Percentiles rank a stretch among this genome's conserved stretches.
Evolutionary conservation across 768 basidiomycete species (phyloP).

Genomic region (Russula emetica): DNA sequence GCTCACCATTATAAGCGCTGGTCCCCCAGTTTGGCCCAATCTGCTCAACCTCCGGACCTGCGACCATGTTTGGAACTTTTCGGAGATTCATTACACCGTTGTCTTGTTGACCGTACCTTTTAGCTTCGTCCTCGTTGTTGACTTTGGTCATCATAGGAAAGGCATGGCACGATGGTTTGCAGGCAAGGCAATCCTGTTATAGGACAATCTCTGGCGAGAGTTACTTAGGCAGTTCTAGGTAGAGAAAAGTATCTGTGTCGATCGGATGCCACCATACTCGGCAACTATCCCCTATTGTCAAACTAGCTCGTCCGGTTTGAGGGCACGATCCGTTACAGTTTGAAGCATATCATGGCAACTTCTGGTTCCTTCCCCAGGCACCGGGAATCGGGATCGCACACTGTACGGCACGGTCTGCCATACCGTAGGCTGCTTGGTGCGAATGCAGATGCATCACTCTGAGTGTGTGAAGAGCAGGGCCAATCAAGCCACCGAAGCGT

Average conservation of each 20-base stretch:
- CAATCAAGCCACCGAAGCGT: not conserved
- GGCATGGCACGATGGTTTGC: not conserved
- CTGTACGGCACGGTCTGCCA: not conserved
- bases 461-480: slow-evolving; percentile 13
- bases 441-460: not conserved
- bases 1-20: not conserved
- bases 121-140: not conserved
- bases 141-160: not conserved
- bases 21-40: not conserved
- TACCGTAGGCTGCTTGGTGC: not conserved
- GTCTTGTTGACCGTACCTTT: not conserved
- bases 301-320: not conserved
- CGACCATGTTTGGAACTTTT: slow-evolving; percentile 12
- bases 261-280: not conserved
- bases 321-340: not conserved
- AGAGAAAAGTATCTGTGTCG: not conserved
- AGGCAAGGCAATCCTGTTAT: not conserved
- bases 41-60: not conserved
- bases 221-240: not conserved
- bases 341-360: not conserved
- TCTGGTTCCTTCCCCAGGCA: slow-evolving; percentile 1
- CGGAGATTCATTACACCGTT: not conserved
- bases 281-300: slow-evolving; percentile 1
- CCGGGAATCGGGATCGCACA: not conserved
- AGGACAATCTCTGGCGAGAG: slow-evolving; percentile 8